These are phyloP conservation scores for Coniochaeta sp. DNA, from an alignment of 2,329 filamentous ascomycete genomes.

Conservation along the genomic window DNA sequence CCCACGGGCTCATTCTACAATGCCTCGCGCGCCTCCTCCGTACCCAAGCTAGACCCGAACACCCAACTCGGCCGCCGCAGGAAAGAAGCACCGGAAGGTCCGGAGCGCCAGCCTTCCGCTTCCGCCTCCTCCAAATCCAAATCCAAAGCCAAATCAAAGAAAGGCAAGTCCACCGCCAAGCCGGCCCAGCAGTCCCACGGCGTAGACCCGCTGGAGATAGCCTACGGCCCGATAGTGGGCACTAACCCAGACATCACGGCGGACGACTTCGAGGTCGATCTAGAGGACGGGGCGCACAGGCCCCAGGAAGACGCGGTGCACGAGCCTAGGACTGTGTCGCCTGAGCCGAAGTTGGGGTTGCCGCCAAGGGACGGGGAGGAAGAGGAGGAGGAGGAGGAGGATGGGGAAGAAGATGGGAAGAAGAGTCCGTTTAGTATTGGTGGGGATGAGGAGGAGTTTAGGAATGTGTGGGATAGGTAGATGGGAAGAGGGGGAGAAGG, in stretches of 20 bases:
- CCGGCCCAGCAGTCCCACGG: conserved; percentile 9
- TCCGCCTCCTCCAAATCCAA: conserved; percentile 2
- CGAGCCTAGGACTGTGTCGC: neutral
- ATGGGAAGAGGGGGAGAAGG: neutral
- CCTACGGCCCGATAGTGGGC: conserved; percentile 17
- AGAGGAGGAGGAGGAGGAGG: neutral
- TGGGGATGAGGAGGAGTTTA: conserved; percentile 34
- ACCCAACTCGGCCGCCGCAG: conserved; percentile 15
- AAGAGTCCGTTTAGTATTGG: conserved; percentile 13
- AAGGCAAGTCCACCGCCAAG: conserved; percentile 12
- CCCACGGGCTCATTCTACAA: conserved; percentile 17
- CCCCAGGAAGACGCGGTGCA: conserved; percentile 10
- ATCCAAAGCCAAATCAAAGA: conserved; percentile 8
- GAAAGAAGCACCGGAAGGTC: conserved; percentile 16
- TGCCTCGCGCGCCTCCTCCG: conserved; percentile 12
- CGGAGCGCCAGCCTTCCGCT: conserved; percentile 10
- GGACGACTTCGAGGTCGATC: conserved; percentile 19
- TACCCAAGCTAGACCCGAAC: conserved; percentile 13
- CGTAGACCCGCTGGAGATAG: conserved; percentile 19
- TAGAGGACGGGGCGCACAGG: conserved; percentile 12
- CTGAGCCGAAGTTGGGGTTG: neutral
- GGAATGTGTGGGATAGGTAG: conserved; percentile 36
- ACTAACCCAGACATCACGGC: conserved; percentile 15
- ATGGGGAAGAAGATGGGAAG: neutral
- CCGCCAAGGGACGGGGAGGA: neutral